phyloP scores from a whole-genome alignment of 306 rosid species.

The Castanopsis chinensis region DNA sequence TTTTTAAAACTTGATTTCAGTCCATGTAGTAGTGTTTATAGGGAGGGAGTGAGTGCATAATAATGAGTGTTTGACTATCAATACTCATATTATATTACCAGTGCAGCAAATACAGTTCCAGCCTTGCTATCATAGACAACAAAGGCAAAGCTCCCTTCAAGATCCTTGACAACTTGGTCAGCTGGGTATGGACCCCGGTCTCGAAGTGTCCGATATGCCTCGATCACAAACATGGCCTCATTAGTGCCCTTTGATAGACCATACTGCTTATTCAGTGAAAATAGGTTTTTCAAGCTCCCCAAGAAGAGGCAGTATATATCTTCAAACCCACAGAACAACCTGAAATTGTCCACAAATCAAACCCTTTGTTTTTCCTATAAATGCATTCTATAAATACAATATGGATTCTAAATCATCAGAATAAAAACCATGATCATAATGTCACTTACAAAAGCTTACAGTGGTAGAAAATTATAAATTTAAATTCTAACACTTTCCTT shows the following conservation, averaged over 20 bases:
- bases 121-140: constrained; percentile 90
- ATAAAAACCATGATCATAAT: no score
- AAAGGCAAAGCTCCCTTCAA: constrained; percentile 94
- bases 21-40: no score
- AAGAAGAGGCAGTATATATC: constrained; percentile 82
- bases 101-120: constrained; percentile 85
- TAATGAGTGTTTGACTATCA: no score
- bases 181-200: constrained; percentile 98
- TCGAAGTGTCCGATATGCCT: constrained; percentile 85
- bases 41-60: no score
- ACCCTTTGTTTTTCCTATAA: neutral
- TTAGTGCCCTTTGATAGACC: constrained; percentile 64
- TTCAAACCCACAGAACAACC: constrained; percentile 86
- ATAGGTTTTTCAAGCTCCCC: constrained; percentile 81
- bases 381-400: neutral
- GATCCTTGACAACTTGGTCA: constrained; percentile 91
- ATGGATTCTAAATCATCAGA: no score
- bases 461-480: no score
- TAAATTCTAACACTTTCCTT: no score
- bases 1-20: no score
- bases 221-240: constrained; percentile 89
- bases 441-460: no score
- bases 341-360: constrained; percentile 17
- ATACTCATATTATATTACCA: constrained; percentile 38
- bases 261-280: constrained; percentile 59